These are phyloP conservation scores for Fragaria nilgerrensis DNA, from an alignment of 306 rosid genomes.

Conservation along the genomic window DNA sequence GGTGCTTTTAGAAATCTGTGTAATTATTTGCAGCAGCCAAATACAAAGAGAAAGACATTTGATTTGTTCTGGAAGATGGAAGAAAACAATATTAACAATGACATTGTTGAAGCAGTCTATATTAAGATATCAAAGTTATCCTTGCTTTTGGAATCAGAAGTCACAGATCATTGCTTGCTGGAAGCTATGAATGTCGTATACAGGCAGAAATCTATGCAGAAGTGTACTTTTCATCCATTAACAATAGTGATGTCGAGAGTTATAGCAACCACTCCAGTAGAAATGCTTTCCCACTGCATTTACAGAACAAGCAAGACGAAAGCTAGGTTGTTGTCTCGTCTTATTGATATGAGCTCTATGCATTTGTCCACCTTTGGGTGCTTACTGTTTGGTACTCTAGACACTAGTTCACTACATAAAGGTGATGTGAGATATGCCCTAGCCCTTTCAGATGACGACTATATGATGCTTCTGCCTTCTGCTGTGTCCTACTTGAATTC, in stretches of 20 bases:
- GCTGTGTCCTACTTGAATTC: conserved; percentile 60
- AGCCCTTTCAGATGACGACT: conserved; percentile 57
- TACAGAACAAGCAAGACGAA: conserved; percentile 40
- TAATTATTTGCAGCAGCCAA: conserved; percentile 51
- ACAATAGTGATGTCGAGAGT: conserved; percentile 50
- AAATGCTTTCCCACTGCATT: conserved; percentile 53
- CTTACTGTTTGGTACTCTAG: conserved; percentile 45
- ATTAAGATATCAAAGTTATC: conserved; percentile 41
- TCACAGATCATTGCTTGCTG: conserved; percentile 64
- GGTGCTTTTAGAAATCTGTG: conserved; percentile 64
- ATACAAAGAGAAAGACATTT: conserved; percentile 42
- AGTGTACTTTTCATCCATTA: conserved; percentile 51
- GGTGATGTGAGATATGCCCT: conserved; percentile 22
- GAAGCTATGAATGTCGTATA: conserved; percentile 58
- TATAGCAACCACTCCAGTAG: conserved; percentile 53
- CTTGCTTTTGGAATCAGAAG: conserved; percentile 42
- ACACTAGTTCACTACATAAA: conserved; percentile 34
- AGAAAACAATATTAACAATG: conserved; percentile 28
- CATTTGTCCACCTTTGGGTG: conserved; percentile 77
- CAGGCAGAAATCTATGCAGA: conserved; percentile 45
- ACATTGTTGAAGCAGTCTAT: conserved; percentile 65
- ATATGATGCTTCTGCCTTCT: conserved; percentile 70
- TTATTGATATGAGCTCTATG: conserved; percentile 62
- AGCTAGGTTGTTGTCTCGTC: conserved; percentile 65
- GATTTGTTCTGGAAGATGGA: conserved; percentile 60